phyloP scores from a whole-genome alignment of 2,329 filamentous ascomycete species.

The Cyphellophora europaea region DNA sequence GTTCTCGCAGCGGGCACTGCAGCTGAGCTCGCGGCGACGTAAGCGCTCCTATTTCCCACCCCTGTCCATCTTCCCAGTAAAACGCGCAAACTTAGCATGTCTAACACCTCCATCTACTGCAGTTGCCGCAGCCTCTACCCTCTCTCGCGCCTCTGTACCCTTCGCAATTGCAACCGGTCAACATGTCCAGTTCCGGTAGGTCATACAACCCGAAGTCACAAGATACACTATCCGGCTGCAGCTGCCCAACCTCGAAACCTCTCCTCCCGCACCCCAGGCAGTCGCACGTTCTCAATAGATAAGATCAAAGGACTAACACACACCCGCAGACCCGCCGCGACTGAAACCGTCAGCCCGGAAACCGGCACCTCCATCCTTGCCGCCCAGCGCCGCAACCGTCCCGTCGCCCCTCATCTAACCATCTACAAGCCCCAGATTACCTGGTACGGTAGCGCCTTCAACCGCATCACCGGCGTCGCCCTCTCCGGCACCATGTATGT shows the following conservation, averaged over 20 bases:
- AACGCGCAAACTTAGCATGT: constrained; percentile 13
- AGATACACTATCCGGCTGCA: not conserved
- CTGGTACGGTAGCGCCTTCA: constrained; percentile 66
- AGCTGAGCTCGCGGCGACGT: constrained; percentile 40
- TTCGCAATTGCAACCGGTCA: constrained; percentile 34
- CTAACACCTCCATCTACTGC: constrained; percentile 29
- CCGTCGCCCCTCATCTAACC: constrained; percentile 71
- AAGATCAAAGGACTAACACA: too few species aligned
- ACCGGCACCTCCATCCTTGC: constrained; percentile 60
- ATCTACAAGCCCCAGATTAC: constrained; percentile 86
- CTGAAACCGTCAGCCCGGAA: constrained; percentile 43
- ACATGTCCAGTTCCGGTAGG: constrained; percentile 35
- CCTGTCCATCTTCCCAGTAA: not conserved
- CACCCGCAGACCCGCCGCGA: constrained; percentile 15
- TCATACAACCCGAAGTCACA: not conserved
- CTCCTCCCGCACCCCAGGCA: not conserved
- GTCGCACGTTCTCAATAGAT: too few species aligned
- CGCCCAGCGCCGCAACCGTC: constrained; percentile 70
- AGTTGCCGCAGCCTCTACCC: constrained; percentile 33
- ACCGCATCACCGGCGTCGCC: constrained; percentile 72
- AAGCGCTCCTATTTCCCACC: constrained; percentile 20
- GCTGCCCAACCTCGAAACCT: not conserved
- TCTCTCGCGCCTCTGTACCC: constrained; percentile 30
- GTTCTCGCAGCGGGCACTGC: constrained; percentile 38
- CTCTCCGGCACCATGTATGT: constrained; percentile 68